Base-by-base conservation (phyloP, 2,329 filamentous ascomycete genomes). In the Penicillium sclerotigenum region DNA sequence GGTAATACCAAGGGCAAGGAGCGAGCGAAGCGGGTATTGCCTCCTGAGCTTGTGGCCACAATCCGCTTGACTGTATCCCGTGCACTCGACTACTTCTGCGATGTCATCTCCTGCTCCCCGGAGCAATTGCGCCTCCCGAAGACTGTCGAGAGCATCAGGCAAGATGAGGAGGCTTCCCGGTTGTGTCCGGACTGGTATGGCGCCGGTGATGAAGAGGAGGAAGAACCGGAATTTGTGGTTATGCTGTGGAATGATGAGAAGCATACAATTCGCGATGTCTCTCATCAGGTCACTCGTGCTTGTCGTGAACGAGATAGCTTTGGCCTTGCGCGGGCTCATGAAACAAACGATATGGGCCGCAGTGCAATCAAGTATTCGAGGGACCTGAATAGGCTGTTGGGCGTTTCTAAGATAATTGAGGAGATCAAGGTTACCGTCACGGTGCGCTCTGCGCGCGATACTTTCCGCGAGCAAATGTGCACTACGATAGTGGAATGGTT, bases 201-300 rank as follows among this genome's bases (percentile, higher is more conserved):
- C 33, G 75, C 77, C 37, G 84, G 83, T 1, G 85, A 89, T 65
- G 78, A 84, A 36, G 70, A 75, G 7, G 83, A 87, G 54, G 80
- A 84, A 3, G 81, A 87, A 24, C 84, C 84, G 13, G 90, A 96
- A 65, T 99, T 88, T 72, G 88, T 90, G 5, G 78, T 99, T 42
- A 79, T 97, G 16, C 79, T 99, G 5, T 99, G 94, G 94, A 99
- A 99, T 66, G 94, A 99, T 62, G 94, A 99, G 76, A 99, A 99
- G 74, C 94, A 99, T 71, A 99, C 94, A 0, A 87, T 97, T 41
- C 84, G 87, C 45, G 94, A 99, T 71, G 93, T 99, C 6, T 83
- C 87, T 63, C 86, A 95, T 55, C 93, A 97, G 71, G 90, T 99
- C 22, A 89, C 90, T 3, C 84, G 93, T 61, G 94, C 94, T 47